Evolutionary conservation across 768 basidiomycete genomes (phyloP).

Genomic region (Lactifluus volemus): DNA sequence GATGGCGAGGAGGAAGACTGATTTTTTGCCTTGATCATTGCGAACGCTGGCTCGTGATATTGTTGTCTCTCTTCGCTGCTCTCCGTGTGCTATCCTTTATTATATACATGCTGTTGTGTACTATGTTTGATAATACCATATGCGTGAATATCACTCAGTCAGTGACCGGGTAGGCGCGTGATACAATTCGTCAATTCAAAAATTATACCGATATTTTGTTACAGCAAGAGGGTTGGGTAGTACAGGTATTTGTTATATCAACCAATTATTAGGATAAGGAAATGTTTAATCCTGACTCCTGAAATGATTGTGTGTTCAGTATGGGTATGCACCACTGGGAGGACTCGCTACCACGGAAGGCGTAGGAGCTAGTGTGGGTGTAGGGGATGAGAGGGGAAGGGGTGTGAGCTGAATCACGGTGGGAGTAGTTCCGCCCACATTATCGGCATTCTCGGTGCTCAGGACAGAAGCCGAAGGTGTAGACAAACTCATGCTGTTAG

Average conservation of each 20-base stretch:
- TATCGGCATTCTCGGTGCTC: not conserved
- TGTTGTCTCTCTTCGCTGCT: not conserved
- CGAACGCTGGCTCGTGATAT: not conserved
- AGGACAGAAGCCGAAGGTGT: slow-evolving; percentile 29
- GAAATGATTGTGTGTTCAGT: not conserved
- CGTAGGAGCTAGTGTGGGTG: not conserved
- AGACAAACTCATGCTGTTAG: slow-evolving; percentile 24
- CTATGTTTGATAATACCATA: slow-evolving; percentile 14
- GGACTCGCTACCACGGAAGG: not conserved
- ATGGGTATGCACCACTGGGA: not conserved
- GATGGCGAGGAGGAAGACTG: slow-evolving; percentile 11
- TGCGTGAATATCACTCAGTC: not conserved
- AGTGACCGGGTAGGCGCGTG: not conserved
- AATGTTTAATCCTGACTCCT: not conserved
- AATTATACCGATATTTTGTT: not conserved
- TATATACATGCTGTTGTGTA: slow-evolving; percentile 6
- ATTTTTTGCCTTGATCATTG: not conserved
- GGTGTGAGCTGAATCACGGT: slow-evolving; percentile 7
- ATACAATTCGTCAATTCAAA: not conserved
- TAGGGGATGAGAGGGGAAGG: not conserved
- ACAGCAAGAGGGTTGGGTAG: not conserved
- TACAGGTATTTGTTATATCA: not conserved
- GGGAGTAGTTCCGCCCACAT: not conserved
- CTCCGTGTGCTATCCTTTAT: slow-evolving; percentile 9
- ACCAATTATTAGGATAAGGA: not conserved